A percentile compares a stretch with the other conserved stretches of the same genome.
phyloP scores from a whole-genome alignment of 176 grass and related monocot species.

The Carex littledalei region DNA sequence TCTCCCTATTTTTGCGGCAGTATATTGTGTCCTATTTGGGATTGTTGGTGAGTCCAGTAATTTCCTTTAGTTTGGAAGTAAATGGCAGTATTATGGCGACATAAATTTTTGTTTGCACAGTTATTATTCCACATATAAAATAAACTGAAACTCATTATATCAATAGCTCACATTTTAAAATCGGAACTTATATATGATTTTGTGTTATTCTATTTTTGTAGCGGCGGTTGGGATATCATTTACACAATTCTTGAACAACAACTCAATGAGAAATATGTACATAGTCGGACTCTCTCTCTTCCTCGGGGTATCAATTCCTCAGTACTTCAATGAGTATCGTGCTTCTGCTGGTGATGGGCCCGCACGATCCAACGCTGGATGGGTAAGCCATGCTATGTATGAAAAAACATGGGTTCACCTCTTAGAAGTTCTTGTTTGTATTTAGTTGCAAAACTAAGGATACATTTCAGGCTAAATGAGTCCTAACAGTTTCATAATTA shows the following conservation, averaged over 20 bases:
- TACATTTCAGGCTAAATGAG: not conserved
- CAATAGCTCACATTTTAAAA: not conserved
- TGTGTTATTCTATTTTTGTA: constrained; percentile 24
- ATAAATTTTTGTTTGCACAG: not conserved
- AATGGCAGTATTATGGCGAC: not conserved
- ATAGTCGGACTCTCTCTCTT: constrained; percentile 75
- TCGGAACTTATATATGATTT: not conserved
- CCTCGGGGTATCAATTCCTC: constrained; percentile 84
- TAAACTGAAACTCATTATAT: not conserved
- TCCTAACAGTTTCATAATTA: not conserved
- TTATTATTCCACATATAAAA: not conserved
- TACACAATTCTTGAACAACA: constrained; percentile 81
- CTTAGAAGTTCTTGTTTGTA: not conserved
- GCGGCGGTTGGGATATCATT: constrained; percentile 91
- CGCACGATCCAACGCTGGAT: constrained; percentile 81
- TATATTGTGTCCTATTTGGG: constrained; percentile 88
- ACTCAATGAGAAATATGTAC: constrained; percentile 96
- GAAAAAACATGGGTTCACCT: not conserved
- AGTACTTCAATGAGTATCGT: constrained; percentile 84
- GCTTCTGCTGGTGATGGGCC: constrained; percentile 57
- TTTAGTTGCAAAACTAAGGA: not conserved
- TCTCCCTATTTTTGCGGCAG: constrained; percentile 82
- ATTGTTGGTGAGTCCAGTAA: constrained; percentile 62
- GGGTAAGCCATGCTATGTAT: constrained; percentile 47
- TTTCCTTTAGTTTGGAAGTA: not conserved